Conservation (phyloP, 306 rosid species). For the Styphnolobium japonicum region DNA sequence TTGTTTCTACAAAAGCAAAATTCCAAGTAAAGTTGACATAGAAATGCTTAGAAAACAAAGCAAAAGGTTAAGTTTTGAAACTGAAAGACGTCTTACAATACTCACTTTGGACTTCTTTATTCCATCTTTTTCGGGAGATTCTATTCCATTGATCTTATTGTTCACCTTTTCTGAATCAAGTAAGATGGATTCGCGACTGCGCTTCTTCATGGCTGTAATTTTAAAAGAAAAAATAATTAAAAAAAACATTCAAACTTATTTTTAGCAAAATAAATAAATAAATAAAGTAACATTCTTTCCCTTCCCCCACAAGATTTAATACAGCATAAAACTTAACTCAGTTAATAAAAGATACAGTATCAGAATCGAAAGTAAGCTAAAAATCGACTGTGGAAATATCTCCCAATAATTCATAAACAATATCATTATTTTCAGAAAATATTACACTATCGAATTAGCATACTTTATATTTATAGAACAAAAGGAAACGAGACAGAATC, state of each 20-base stretch:
- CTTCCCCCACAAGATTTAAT: neutral
- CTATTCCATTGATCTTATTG: conserved; percentile 36
- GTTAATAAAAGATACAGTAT: conserved; percentile 33
- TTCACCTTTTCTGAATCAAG: conserved; percentile 54
- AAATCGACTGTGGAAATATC: conserved; percentile 21
- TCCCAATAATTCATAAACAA: neutral
- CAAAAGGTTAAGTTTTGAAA: conserved; percentile 23
- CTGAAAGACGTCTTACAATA: conserved; percentile 30
- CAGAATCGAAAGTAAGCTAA: conserved; percentile 17
- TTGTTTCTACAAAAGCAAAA: conserved; percentile 55
- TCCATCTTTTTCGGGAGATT: conserved; percentile 38
- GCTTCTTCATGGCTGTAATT: conserved; percentile 73
- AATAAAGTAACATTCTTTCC: neutral
- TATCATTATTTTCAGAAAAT: conserved; percentile 14
- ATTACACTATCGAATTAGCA: neutral
- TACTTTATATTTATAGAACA: conserved; percentile 9
- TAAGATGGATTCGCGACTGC: conserved; percentile 50
- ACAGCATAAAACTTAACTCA: neutral
- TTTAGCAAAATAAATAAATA: neutral
- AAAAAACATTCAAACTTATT: neutral
- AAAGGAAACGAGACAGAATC: conserved; percentile 25
- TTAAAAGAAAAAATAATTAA: neutral
- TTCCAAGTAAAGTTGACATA: conserved; percentile 14
- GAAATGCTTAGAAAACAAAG: conserved; percentile 10
- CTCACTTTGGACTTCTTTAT: conserved; percentile 47